Evolutionary conservation across 805 yeast genomes (phyloP).

Genomic region (Saccharomycopsis oosterbeekiorum): DNA sequence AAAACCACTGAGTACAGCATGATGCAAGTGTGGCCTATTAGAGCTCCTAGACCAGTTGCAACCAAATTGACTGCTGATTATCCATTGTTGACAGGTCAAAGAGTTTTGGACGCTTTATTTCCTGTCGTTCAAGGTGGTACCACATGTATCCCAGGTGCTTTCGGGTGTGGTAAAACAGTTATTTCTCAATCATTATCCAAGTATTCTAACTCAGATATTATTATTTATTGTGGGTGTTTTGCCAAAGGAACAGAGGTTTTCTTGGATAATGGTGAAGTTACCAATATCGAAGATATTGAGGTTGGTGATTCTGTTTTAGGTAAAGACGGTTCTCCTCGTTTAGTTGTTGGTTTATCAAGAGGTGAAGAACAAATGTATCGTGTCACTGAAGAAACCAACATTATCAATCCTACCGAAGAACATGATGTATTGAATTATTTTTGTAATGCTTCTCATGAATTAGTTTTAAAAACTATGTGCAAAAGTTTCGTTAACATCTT

Average conservation of each 20-base stretch:
- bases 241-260: conserved; percentile 33
- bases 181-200: conserved; percentile 96
- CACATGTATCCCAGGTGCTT: conserved; percentile 99
- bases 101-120: conserved; percentile 94
- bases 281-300: conserved; percentile 27
- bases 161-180: conserved; percentile 98
- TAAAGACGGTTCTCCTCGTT: conserved; percentile 33
- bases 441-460: conserved; percentile 32
- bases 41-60: conserved; percentile 98
- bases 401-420: conserved; percentile 15
- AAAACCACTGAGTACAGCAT: conserved; percentile 69
- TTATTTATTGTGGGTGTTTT: conserved; percentile 78
- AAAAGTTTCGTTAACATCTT: too few species aligned
- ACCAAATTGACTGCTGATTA: conserved; percentile 88
- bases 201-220: conserved; percentile 94
- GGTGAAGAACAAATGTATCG: conserved; percentile 35
- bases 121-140: conserved; percentile 99
- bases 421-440: conserved; percentile 21
- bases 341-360: conserved; percentile 32
- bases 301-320: conserved; percentile 35
- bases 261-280: conserved; percentile 34
- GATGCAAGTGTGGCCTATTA: conserved; percentile 99
- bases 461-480: conserved; percentile 28
- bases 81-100: conserved; percentile 96
- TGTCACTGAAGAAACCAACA: conserved; percentile 26